Evolutionary conservation across 441 rosid genomes (phyloP).

Genomic region (Arabidopsis lyrata): DNA sequence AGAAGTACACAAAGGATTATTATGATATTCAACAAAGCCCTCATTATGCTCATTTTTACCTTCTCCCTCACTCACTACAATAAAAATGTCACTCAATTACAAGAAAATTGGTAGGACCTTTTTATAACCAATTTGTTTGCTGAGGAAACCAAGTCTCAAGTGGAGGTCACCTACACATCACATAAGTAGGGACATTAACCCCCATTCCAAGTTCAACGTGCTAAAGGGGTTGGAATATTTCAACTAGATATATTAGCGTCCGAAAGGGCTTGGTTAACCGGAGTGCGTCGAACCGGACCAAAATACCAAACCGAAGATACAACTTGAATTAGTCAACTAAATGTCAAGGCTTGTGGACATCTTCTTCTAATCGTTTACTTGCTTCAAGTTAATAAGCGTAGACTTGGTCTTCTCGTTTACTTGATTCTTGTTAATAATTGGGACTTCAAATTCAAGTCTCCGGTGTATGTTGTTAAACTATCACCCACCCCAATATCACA

Average conservation of each 20-base stretch:
- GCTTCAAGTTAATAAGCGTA: background rate
- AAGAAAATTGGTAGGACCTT: conserved; percentile 11
- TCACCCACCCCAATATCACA: too few species aligned
- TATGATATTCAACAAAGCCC: conserved; percentile 1
- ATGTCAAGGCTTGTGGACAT: background rate
- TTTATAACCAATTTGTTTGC: conserved; percentile 25
- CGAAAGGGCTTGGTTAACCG: background rate
- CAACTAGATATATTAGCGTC: background rate
- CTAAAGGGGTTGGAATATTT: background rate
- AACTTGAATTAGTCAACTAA: background rate
- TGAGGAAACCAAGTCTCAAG: background rate
- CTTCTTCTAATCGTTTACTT: background rate
- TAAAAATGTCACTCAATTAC: background rate
- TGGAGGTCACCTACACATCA: background rate
- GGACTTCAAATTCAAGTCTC: too few species aligned
- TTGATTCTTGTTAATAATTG: background rate
- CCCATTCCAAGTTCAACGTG: background rate
- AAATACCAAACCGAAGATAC: background rate
- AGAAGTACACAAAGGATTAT: background rate
- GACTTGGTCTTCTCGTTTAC: background rate
- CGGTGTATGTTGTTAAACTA: too few species aligned
- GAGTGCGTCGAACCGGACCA: background rate
- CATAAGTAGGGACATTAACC: background rate
- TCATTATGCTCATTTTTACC: conserved; percentile 7
- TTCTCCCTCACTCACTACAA: background rate